Base-by-base conservation (phyloP, 805 yeast species). In the Candida argentea region DNA sequence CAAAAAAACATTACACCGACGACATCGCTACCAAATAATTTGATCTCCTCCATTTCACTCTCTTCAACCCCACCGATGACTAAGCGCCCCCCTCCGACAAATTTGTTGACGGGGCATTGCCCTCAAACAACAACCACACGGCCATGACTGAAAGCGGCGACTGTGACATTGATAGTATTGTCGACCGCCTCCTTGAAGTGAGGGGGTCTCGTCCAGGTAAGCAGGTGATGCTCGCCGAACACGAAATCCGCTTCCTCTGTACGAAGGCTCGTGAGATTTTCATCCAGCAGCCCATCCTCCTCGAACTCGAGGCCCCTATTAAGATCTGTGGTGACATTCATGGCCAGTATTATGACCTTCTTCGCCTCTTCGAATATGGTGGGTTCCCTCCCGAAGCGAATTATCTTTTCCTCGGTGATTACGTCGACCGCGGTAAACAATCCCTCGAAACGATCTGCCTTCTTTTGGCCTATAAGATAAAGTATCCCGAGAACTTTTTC, bases 361-460 rank as follows among this genome's bases (percentile, higher is more conserved):
- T 89, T 54, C 80, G 98, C 59, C 72, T 89, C 46, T 89, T 89
- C 49, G 97, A 91, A 65, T 89, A 89, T 52, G 97, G 98, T 46
- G 98, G 97, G 3, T 89, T 91, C 69, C 98, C 98, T 2, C 98
- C 98, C 8, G 97, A 91, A 57, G 94, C 97, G 12, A 89, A 89
- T 65, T 89, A 89, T 63, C 66, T 89, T 46, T 89, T 89, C 53
- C 62, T 89, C 35, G 98, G 98, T 42, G 98, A 89, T 67, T 89
- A 89, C 52, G 98, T 89, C 42, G 98, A 89, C 66, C 80, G 98
- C 69, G 98, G 98, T 50, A 86, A 87, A 55, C 97, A 91, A 66
- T 84, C 95, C 17, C 65, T 91, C 45, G 98, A 89, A 59, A 91
- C 97, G 11, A 89, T 89, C 48, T 89, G 97, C 59, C 65, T 89